These are phyloP conservation scores for Lolium multiflorum DNA, from an alignment of 176 grass and related monocot species.

Conservation along the genomic window DNA sequence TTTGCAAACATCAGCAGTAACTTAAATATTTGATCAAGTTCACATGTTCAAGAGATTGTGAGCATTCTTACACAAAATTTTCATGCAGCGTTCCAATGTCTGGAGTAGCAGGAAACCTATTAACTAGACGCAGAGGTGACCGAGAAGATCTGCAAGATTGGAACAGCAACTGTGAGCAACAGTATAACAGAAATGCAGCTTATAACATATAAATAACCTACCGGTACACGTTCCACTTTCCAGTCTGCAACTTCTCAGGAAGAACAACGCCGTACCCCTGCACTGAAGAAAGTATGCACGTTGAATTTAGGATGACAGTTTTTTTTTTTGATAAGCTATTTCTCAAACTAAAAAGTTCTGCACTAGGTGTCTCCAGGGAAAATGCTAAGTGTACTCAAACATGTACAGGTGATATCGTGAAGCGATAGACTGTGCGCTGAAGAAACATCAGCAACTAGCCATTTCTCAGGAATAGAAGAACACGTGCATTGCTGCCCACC, in stretches of 20 bases:
- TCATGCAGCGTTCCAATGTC: constrained; percentile 88
- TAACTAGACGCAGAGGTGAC: constrained; percentile 72
- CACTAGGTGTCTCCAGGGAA: not conserved
- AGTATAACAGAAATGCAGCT: not conserved
- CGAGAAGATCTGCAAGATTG: constrained; percentile 61
- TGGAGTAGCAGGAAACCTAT: constrained; percentile 58
- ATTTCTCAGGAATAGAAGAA: not conserved
- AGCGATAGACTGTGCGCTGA: not conserved
- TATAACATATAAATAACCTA: constrained; percentile 37
- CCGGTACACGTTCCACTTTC: constrained; percentile 99
- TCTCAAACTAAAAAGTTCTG: not conserved
- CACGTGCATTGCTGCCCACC: not conserved
- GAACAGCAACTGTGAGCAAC: constrained; percentile 36
- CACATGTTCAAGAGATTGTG: not conserved
- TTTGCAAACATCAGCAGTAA: not conserved
- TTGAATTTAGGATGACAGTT: constrained; percentile 1
- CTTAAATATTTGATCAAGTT: not conserved
- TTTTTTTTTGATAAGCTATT: constrained; percentile 1
- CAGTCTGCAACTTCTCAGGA: constrained; percentile 94
- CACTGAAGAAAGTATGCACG: constrained; percentile 51
- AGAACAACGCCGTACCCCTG: constrained; percentile 88
- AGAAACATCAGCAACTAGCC: not conserved
- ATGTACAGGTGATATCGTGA: not conserved
- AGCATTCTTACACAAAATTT: constrained; percentile 83
- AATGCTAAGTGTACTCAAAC: not conserved